Evolutionary conservation across 305 asterid species (phyloP), one percentile per base, ranked within the genome.

Genomic region (Fraxinus floribunda): DNA sequence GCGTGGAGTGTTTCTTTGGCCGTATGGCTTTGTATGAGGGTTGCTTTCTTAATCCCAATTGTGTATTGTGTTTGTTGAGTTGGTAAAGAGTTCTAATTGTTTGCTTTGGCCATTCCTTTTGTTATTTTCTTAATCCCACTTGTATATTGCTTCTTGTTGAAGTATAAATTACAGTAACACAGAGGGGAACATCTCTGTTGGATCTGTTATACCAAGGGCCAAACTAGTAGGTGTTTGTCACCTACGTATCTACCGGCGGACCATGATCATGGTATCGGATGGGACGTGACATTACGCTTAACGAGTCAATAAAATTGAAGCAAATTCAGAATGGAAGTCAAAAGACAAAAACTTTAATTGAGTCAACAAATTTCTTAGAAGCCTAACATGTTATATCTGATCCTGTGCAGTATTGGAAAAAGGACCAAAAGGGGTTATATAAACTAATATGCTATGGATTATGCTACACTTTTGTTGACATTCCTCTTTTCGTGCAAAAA

Each of bases 1-100:
- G 85, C 66, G 62, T 83, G 89, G 76, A 82, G 83, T 86, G 84
- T 77, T 24, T 66, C 77, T 81, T 74, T 79, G 83, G 80, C 81
- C 44, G 9, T 81, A 64, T 78, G 85, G 84, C 73, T 81, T 82
- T 82, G 76, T 86, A 80, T 24, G 86, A 66, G 86, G 83, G 89
- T 62, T 84, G 82, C 74, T 75, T 81, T 81, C 38, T 79, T 82
- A 26, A 77, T 71, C 55, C 71, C 79, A 66, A 62, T 86, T 82
- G 64, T 88, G 83, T 86, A 83, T 88, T 87, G 86, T 88, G 79
- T 81, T 64, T 83, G 89, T 84, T 86, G 85, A 84, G 79, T 83
- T 83, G 82, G 88, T 84, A 79, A 44, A 20, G 11, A 1, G 71
- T 62, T 62, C 15, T 62, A 62, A 62, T 7, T 62, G 71, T 62